Evolutionary conservation across 305 asterid genomes (phyloP), one percentile per base, ranked within the genome.

Genomic region (Solanum hybrid): DNA sequence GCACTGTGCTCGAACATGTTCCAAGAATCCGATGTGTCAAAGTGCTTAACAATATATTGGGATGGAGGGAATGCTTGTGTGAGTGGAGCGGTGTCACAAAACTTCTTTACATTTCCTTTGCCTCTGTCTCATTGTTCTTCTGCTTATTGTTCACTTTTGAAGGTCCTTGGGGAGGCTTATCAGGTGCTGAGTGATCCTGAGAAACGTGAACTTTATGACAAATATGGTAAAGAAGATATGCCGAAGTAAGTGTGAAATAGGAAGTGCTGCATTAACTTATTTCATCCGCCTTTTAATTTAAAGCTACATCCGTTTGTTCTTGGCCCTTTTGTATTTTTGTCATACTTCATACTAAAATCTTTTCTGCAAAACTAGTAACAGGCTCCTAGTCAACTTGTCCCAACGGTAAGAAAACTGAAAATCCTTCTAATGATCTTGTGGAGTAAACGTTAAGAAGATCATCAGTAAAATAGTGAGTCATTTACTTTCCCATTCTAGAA

Each of bases 111-210:
- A 14, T 32, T 11, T 77, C 10, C 85, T 29, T 56, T 56, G 42
- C 34, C 51, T 19, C n/a, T 10, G 32, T 88, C 69, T 42, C 86
- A 88, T 88, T 51, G 34, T 32, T 77, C 11, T 40, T 38, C 37
- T 77, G 29, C 86, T 76, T 34, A 31, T 31, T 86, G 72, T 78
- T 89, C 38, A 84, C 90, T 78, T 80, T n/a, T 92, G 82, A 88
- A 96, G 99, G 94, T 93, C 51, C 95, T 96, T 17, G 98, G 96
- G 75, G 99, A 95, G 94, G 98, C 99, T 34, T 96, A 95, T 91
- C 98, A 95, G 92, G 96, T 96, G 89, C 91, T 96, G 92, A 94
- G 97, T 90, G 96, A 94, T 91, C 96, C 96, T 42, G 94, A 90
- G 86, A 95, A 94, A 88, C 98, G 98, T 71, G 94, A 93, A 91